Conservation (phyloP, 208 protist species). For the Leishmania martiniquensis region DNA sequence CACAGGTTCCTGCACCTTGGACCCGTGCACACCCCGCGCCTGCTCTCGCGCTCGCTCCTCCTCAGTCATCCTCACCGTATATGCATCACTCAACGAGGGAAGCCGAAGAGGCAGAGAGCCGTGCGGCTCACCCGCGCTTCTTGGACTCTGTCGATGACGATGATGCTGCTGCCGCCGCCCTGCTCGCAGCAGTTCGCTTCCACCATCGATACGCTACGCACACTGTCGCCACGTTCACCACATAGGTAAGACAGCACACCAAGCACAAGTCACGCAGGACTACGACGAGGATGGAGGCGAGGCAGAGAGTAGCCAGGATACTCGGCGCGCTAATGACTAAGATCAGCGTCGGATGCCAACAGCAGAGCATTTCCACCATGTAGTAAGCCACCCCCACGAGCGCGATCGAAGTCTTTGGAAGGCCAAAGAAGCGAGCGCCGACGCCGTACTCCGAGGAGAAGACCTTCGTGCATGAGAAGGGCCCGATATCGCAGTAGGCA, state of each 20-base stretch:
- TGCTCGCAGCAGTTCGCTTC: slow-evolving; percentile 6
- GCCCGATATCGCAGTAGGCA: slow-evolving; percentile 72
- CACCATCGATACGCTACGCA: slow-evolving; percentile 47
- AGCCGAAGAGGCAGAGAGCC: not conserved
- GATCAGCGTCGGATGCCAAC: slow-evolving; percentile 39
- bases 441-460: slow-evolving; percentile 74
- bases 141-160: slow-evolving; percentile 5
- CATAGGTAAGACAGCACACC: slow-evolving; percentile 76
- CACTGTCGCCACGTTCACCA: slow-evolving; percentile 65
- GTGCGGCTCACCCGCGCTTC: slow-evolving; percentile 6
- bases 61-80: not conserved
- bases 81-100: not conserved
- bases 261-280: slow-evolving; percentile 69
- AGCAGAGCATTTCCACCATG: slow-evolving; percentile 42
- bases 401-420: slow-evolving; percentile 71
- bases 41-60: too few relatives aligned
- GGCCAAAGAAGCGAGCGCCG: slow-evolving; percentile 55
- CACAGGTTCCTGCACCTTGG: not conserved
- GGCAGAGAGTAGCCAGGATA: slow-evolving; percentile 37
- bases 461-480: slow-evolving; percentile 75
- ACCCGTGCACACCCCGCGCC: not conserved
- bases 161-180: not conserved
- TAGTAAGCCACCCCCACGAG: slow-evolving; percentile 69
- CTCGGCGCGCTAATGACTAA: slow-evolving; percentile 46
- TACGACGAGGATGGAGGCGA: slow-evolving; percentile 57